phyloP scores from a whole-genome alignment of 2,329 filamentous ascomycete species.

The Ascochyta fabae region DNA sequence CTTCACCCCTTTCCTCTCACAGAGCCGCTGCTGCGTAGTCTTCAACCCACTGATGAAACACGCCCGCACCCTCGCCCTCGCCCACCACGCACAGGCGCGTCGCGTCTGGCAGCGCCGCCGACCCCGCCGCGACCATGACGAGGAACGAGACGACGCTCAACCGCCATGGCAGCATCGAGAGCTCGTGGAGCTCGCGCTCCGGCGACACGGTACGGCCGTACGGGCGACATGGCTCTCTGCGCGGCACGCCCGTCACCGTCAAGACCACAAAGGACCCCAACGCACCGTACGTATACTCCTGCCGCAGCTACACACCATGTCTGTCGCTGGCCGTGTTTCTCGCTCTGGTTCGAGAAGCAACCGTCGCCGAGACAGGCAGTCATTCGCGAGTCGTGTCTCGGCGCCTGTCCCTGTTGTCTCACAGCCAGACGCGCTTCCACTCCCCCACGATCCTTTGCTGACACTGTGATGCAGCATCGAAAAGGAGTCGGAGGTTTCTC shows the following conservation, averaged over 20 bases:
- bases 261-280: conserved; percentile 62
- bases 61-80: neutral
- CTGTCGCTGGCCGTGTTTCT: conserved; percentile 8
- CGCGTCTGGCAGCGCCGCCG: conserved; percentile 13
- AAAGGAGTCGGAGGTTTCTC: conserved; percentile 54
- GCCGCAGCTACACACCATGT: neutral
- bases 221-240: conserved; percentile 45
- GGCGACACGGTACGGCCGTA: conserved; percentile 66
- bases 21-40: no score
- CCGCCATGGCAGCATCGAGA: conserved; percentile 71
- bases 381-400: conserved; percentile 31
- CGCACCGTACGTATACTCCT: conserved; percentile 50
- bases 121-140: conserved; percentile 60
- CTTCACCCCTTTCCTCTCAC: no score
- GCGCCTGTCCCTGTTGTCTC: conserved; percentile 24
- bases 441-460: conserved; percentile 29
- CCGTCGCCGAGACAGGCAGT: conserved; percentile 15
- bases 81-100: conserved; percentile 7
- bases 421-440: conserved; percentile 25
- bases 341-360: conserved; percentile 13
- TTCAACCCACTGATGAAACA: no score
- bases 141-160: conserved; percentile 68
- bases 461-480: conserved; percentile 49
- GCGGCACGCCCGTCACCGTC: conserved; percentile 55
- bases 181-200: conserved; percentile 71